phyloP scores from a whole-genome alignment of 2,329 filamentous ascomycete genomes.

The Zasmidium citrigriseum region DNA sequence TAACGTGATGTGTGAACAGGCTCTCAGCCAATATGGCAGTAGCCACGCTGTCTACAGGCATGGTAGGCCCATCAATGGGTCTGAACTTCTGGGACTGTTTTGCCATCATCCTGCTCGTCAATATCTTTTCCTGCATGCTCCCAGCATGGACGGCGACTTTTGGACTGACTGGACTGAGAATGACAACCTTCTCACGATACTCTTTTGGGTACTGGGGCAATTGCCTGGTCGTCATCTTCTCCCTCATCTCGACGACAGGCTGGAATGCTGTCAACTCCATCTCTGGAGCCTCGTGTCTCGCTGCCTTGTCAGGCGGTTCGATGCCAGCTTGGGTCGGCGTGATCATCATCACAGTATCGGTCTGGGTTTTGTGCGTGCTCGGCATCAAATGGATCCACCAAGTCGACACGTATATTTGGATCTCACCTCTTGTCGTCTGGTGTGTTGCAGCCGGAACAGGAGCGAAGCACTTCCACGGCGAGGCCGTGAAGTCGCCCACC shows the following conservation, averaged over 20 bases:
- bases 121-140: constrained; percentile 11
- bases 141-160: constrained; percentile 17
- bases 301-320: constrained; percentile 8
- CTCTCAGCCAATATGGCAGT: constrained; percentile 19
- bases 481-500: constrained; percentile 10
- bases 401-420: constrained; percentile 15
- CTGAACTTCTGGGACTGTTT: constrained; percentile 16
- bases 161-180: constrained; percentile 15
- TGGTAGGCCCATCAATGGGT: constrained; percentile 16
- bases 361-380: constrained; percentile 14
- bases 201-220: constrained; percentile 19
- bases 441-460: constrained; percentile 16
- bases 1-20: too few relatives aligned
- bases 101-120: constrained; percentile 18
- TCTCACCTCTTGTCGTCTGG: constrained; percentile 13
- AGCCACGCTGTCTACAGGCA: constrained; percentile 17
- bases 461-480: constrained; percentile 10
- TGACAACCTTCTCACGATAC: constrained; percentile 18
- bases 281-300: constrained; percentile 14
- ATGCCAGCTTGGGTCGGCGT: constrained; percentile 15
- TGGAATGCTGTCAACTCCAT: constrained; percentile 14
- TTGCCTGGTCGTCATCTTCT: constrained; percentile 10
- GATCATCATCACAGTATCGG: constrained; percentile 15
- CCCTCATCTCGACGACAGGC: constrained; percentile 14
- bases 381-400: constrained; percentile 16